Evolutionary conservation across 1,284 basidiomycete genomes (phyloP).

Genomic region (Afroboletus lepidellus): DNA sequence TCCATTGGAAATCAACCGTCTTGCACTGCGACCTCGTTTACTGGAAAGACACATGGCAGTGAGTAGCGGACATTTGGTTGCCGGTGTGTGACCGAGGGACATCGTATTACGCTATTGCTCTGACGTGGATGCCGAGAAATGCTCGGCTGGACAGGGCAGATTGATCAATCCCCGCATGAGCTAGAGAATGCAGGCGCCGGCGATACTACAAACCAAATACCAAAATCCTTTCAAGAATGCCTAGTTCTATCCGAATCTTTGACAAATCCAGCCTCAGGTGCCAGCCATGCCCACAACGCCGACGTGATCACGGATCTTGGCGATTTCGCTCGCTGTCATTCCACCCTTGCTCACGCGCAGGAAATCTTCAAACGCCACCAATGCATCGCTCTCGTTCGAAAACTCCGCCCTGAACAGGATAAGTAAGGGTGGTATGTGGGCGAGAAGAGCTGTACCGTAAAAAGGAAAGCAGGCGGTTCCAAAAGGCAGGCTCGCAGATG

Average conservation of each 20-base stretch:
- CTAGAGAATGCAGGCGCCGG: neutral
- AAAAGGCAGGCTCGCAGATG: constrained; percentile 74
- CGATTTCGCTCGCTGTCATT: constrained; percentile 71
- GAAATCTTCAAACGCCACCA: constrained; percentile 72
- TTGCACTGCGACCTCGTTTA: too few relatives aligned
- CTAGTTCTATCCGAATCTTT: neutral
- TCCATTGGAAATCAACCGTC: too few relatives aligned
- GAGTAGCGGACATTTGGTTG: too few relatives aligned
- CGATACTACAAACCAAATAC: neutral
- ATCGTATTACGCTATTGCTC: neutral
- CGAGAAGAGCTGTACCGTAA: constrained; percentile 45
- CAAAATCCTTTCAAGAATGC: neutral
- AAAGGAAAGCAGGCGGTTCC: constrained; percentile 67
- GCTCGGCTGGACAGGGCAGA: too few relatives aligned
- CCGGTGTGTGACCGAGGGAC: neutral
- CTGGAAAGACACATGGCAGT: too few relatives aligned
- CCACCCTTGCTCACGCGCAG: constrained; percentile 67
- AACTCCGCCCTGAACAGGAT: constrained; percentile 52
- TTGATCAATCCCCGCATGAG: too few relatives aligned
- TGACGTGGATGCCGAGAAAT: too few relatives aligned
- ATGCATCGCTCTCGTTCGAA: constrained; percentile 50
- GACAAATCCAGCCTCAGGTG: too few relatives aligned
- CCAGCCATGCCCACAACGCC: constrained; percentile 80
- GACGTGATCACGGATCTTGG: constrained; percentile 74
- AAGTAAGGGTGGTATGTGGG: neutral